These are phyloP conservation scores for Pholiota adiposa DNA, from an alignment of 1,284 basidiomycete species.

Conservation along the genomic window DNA sequence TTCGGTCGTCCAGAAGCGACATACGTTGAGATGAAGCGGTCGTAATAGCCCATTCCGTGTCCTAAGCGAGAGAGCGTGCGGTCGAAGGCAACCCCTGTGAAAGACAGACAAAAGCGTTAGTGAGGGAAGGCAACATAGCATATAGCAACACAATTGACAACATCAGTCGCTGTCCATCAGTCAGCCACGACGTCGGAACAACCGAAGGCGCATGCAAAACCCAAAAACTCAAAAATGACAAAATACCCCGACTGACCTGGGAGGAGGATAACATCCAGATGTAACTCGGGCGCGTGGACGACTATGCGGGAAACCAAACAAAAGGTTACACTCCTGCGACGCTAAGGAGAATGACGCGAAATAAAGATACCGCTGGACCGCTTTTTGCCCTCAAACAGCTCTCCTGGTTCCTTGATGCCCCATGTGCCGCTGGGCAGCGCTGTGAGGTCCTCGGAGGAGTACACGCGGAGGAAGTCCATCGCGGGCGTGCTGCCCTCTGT, in stretches of 20 bases:
- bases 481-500: conserved; percentile 36
- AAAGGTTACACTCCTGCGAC: not conserved
- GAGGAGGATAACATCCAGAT: conserved; percentile 68
- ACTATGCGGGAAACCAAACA: not conserved
- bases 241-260: conserved; percentile 52
- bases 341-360: not conserved
- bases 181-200: not conserved
- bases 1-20: conserved; percentile 39
- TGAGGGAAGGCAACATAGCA: no score
- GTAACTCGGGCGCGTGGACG: conserved; percentile 49
- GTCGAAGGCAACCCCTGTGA: conserved; percentile 77
- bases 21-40: conserved; percentile 68
- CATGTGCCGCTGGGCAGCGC: conserved; percentile 63
- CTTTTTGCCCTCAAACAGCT: conserved; percentile 43
- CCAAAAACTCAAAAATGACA: not conserved
- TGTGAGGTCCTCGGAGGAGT: conserved; percentile 59
- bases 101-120: not conserved
- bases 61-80: conserved; percentile 69
- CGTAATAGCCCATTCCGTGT: conserved; percentile 83
- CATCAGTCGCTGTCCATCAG: not conserved
- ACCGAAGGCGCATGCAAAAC: not conserved
- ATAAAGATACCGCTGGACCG: conserved; percentile 56
- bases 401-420: conserved; percentile 74
- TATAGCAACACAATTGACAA: no score
- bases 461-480: conserved; percentile 72